Base-by-base conservation (phyloP, 1,284 basidiomycete species). In the Cutaneotrichosporon dermatis region DNA sequence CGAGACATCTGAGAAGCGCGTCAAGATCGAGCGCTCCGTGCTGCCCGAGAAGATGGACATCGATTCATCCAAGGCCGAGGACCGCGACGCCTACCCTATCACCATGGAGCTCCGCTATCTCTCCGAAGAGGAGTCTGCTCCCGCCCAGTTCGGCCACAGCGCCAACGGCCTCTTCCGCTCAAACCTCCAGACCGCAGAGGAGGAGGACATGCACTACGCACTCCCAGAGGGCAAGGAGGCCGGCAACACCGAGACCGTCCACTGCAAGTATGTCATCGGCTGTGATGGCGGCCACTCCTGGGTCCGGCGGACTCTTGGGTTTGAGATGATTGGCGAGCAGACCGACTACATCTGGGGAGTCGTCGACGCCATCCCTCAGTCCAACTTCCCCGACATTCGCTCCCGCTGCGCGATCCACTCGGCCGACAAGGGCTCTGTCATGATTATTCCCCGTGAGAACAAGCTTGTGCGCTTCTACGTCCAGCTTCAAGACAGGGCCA, bases 211-310 rank as follows among this genome's bases (percentile, higher is more conserved):
- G n/a, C 49, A 63, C 53, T 63, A 63, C 58, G 12, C 40, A n/a
- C 56, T 63, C 7, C 62, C 62, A 25, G 53, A 56, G 40, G 62
- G 59, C 36, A 54, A 25, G n/a, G 56, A 56, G 57, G 51, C 62
- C 35, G 57, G 55, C 54, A 15, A 54, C 45, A 37, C 57, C 36
- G 62, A 64, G 57, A 64, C 57, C 9, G 64, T 70, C n/a, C 61
- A 65, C 57, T 49, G 53, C 58, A 70, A 67, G 65, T 70, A 68
- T 62, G 55, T 70, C 5, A 62, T 69, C 35, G 69, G 69, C 9
- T 67, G 67, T 41, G 69, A 70, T 51, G 69, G 69, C n/a, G 69
- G 67, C 15, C 60, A 64, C 58, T 66, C 63, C 45, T 66, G 64
- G 51, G 67, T 69, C 34, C 62, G 69, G 54, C 62, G 62, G 45